Evolutionary conservation across 768 basidiomycete genomes (phyloP).

Genomic region (Leccinum ochraceum): DNA sequence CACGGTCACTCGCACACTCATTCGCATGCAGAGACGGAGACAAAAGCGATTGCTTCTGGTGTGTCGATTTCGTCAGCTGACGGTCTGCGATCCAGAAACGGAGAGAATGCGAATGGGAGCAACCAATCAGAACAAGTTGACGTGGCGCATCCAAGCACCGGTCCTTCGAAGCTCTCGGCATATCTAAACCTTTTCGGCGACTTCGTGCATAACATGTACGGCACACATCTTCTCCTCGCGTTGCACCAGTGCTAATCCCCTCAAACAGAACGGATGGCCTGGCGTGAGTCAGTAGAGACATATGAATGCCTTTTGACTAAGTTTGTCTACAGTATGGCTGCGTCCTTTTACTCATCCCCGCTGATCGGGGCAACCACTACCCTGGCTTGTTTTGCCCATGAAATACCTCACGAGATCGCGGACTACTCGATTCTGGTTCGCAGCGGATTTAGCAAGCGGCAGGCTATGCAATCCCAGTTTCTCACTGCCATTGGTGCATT

Average conservation of each 20-base stretch:
- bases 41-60: slow-evolving; percentile 45
- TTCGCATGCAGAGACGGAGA: slow-evolving; percentile 39
- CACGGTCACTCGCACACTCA: slow-evolving; percentile 64
- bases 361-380: slow-evolving; percentile 92
- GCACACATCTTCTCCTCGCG: slow-evolving; percentile 12
- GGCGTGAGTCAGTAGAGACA: slow-evolving; percentile 54
- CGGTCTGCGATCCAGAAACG: slow-evolving; percentile 52
- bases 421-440: slow-evolving; percentile 93
- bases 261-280: slow-evolving; percentile 82
- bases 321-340: slow-evolving; percentile 68
- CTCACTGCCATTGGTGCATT: slow-evolving; percentile 91
- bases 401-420: slow-evolving; percentile 97
- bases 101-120: slow-evolving; percentile 21
- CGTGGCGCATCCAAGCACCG: slow-evolving; percentile 33
- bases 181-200: slow-evolving; percentile 93
- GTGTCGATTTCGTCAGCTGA: slow-evolving; percentile 41
- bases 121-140: slow-evolving; percentile 29
- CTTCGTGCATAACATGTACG: slow-evolving; percentile 90
- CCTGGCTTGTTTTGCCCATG: slow-evolving; percentile 93
- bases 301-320: slow-evolving; percentile 3
- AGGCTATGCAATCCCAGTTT: slow-evolving; percentile 94
- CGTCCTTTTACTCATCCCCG: slow-evolving; percentile 96
- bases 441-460: slow-evolving; percentile 86
- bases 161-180: slow-evolving; percentile 83
- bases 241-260: slow-evolving; percentile 19